Evolutionary conservation across 257 asterid genomes (phyloP), one percentile per base, ranked within the genome.

Genomic region (Perilla frutescens): DNA sequence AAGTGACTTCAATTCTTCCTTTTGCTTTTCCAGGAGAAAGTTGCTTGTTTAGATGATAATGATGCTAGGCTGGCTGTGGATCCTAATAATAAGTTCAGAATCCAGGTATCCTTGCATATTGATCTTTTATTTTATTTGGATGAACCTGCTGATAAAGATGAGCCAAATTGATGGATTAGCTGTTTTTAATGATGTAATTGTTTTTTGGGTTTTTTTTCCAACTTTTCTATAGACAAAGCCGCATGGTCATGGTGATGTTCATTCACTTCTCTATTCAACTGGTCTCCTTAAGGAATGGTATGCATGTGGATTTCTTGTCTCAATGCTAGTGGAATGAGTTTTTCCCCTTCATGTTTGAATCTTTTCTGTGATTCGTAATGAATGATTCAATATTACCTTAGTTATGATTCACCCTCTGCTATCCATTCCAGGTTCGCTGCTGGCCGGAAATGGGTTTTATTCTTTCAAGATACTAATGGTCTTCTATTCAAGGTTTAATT

Each of bases 211-310:
- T n/a, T 54, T 43, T 70, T 43, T n/a, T 29, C 13, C 39, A 10
- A 32, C 10, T 80, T 54, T 58, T 76, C 71, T 77, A 12, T 76
- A 94, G 99, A 94, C 97, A 79, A 94, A 94, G 82, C 99, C 99
- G 73, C 99, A 94, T 73, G 99, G 99, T 74, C 99, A 94, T 81
- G 99, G 99, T 60, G 99, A 94, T 74, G 96, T 94, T 80, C 99
- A 94, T 82, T 88, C 97, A 48, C 97, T 94, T 87, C 96, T 94
- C 53, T 91, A 86, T 80, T 90, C 99, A 53, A 88, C 86, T 62
- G 97, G 99, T 65, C 87, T 90, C 87, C 97, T 94, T 66, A 88
- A 86, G 79, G 86, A 76, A 67, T 94, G 99, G 99, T 94, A 77
- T 76, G 85, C 67, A 39, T 63, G 61, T 51, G 76, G 59, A 56